A percentile compares a stretch with the other conserved stretches of the same genome.
Evolutionary conservation across 805 yeast species (phyloP).

Genomic region (Komagataella kurtzmanii): DNA sequence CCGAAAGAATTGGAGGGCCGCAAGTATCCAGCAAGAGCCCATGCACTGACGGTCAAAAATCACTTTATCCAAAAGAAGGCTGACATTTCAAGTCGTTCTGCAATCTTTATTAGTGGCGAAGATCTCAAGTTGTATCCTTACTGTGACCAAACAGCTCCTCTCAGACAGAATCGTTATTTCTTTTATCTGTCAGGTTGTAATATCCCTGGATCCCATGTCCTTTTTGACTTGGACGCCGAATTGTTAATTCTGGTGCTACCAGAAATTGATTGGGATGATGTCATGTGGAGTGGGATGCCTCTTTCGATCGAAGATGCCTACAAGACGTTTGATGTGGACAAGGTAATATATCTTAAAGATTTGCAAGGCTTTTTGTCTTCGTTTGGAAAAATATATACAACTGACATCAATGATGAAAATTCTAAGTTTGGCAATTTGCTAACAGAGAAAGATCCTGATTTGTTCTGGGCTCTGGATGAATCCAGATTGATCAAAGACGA

Average conservation of each 20-base stretch:
- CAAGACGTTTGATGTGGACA: constrained; percentile 66
- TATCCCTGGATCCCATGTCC: constrained; percentile 61
- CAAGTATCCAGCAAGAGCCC: constrained; percentile 74
- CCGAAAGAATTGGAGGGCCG: constrained; percentile 1
- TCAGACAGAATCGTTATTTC: constrained; percentile 87
- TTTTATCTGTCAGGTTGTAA: constrained; percentile 77
- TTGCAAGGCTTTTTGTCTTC: constrained; percentile 23
- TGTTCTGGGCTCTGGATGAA: constrained; percentile 75
- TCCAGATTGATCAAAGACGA: constrained; percentile 75
- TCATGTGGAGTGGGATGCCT: constrained; percentile 96
- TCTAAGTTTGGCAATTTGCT: constrained; percentile 19
- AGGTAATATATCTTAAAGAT: constrained; percentile 49
- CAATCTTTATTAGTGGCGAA: constrained; percentile 52
- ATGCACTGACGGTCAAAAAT: constrained; percentile 39
- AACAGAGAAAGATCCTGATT: constrained; percentile 28
- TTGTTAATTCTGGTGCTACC: constrained; percentile 68
- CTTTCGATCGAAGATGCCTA: constrained; percentile 50
- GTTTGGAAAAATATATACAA: constrained; percentile 29
- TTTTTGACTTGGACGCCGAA: constrained; percentile 40
- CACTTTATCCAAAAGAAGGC: constrained; percentile 15
- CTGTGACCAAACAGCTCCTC: constrained; percentile 65
- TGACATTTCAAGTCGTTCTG: constrained; percentile 6
- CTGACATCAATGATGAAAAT: constrained; percentile 30
- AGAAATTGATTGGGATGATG: constrained; percentile 72
- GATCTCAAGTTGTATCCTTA: constrained; percentile 47